phyloP scores from a whole-genome alignment of 2,329 filamentous ascomycete genomes.

The Xylaria sp. region DNA sequence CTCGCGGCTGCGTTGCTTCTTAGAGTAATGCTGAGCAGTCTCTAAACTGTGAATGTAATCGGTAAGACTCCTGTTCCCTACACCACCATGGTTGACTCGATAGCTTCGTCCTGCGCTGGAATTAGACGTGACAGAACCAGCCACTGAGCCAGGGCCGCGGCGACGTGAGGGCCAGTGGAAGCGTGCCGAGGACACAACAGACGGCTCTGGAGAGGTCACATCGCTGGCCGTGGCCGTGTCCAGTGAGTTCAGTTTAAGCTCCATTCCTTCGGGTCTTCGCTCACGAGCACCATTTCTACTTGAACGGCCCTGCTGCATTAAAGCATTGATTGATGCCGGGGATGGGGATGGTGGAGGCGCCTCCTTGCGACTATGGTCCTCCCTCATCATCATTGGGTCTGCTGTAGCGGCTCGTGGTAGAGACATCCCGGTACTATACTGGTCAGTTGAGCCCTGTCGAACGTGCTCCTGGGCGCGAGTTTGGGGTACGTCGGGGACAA shows the following conservation, averaged over 20 bases:
- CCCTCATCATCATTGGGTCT: constrained; percentile 71
- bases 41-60: constrained; percentile 90
- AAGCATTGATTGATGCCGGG: constrained; percentile 69
- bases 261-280: constrained; percentile 77
- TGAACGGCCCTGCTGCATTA: constrained; percentile 68
- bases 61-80: constrained; percentile 70
- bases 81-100: constrained; percentile 58
- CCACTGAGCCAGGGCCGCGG: constrained; percentile 64
- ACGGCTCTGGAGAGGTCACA: constrained; percentile 67
- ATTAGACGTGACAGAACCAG: constrained; percentile 66
- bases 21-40: constrained; percentile 73
- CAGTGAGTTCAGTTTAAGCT: constrained; percentile 71
- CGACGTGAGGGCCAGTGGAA: constrained; percentile 66
- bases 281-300: constrained; percentile 78
- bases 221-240: constrained; percentile 63
- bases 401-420: constrained; percentile 74
- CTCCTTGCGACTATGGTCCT: constrained; percentile 56
- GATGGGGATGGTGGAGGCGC: constrained; percentile 74
- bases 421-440: constrained; percentile 57
- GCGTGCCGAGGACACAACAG: constrained; percentile 62
- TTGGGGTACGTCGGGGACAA: constrained; percentile 41
- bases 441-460: constrained; percentile 56
- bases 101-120: constrained; percentile 62
- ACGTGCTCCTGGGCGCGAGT: constrained; percentile 48
- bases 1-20: constrained; percentile 65